Conservation (phyloP, 305 asterid species). For the Fraxinus baroniana region DNA sequence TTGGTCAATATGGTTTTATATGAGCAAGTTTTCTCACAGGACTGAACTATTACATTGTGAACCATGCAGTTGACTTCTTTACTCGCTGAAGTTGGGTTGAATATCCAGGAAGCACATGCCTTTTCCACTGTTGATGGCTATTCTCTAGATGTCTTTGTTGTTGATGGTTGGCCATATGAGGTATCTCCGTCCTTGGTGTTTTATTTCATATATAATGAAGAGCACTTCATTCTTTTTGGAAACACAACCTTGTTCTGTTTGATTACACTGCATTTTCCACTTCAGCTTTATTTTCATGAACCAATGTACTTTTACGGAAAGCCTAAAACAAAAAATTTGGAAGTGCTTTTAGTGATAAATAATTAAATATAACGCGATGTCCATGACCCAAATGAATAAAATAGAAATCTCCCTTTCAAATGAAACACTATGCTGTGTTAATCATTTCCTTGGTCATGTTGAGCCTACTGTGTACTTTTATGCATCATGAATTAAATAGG, state of each 20-base stretch:
- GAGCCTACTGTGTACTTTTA: background rate
- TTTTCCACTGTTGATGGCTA: conserved; percentile 93
- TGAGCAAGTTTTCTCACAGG: background rate
- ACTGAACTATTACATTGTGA: conserved; percentile 29
- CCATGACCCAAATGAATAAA: background rate
- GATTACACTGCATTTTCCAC: background rate
- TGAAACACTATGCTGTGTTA: background rate
- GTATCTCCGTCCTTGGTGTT: conserved; percentile 37
- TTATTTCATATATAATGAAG: background rate
- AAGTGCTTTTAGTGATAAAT: background rate
- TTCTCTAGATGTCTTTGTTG: conserved; percentile 93
- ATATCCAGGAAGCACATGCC: conserved; percentile 97
- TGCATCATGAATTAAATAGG: background rate
- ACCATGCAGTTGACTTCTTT: conserved; percentile 81
- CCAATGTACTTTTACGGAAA: background rate
- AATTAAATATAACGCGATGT: background rate
- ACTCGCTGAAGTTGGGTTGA: conserved; percentile 86
- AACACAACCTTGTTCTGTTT: background rate
- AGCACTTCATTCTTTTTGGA: background rate
- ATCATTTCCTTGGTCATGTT: background rate
- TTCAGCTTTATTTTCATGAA: background rate
- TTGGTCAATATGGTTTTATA: conserved; percentile 16
- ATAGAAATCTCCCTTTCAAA: background rate
- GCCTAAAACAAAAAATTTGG: background rate
- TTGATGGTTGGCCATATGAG: conserved; percentile 96